A percentile compares a stretch with the other conserved stretches of the same genome.
Conservation (phyloP, 2,329 filamentous ascomycete species). For the Clonostachys sp. region DNA sequence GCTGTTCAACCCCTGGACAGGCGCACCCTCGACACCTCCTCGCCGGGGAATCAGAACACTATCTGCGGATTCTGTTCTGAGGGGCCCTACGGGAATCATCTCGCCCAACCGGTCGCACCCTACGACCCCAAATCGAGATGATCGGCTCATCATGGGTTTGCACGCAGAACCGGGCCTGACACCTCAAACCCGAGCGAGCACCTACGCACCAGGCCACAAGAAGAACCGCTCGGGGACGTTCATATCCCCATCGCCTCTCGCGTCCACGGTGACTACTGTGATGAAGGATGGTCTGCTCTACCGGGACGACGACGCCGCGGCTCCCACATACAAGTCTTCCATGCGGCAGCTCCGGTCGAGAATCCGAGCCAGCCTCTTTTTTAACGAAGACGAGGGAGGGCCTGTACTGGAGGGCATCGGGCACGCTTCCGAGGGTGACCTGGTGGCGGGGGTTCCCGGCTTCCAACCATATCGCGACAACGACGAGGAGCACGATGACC, state of each 20-base stretch:
- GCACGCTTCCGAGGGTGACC: slow-evolving; percentile 16
- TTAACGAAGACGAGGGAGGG: slow-evolving; percentile 34
- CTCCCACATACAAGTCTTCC: slow-evolving; percentile 33
- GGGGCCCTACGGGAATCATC: slow-evolving; percentile 11
- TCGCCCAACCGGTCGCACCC: slow-evolving; percentile 19
- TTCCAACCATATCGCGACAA: background rate
- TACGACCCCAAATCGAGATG: slow-evolving; percentile 23
- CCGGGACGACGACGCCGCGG: slow-evolving; percentile 26
- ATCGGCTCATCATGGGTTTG: slow-evolving; percentile 8
- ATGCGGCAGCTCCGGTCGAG: slow-evolving; percentile 42
- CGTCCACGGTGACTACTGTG: slow-evolving; percentile 53
- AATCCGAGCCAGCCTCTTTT: slow-evolving; percentile 50
- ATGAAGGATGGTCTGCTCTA: slow-evolving; percentile 51
- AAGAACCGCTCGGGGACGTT: slow-evolving; percentile 36
- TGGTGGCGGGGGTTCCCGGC: slow-evolving; percentile 4
- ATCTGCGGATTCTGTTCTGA: slow-evolving; percentile 28
- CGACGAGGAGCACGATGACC: background rate
- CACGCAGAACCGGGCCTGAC: slow-evolving; percentile 17
- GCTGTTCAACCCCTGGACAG: slow-evolving; percentile 3
- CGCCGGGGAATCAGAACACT: slow-evolving; percentile 28
- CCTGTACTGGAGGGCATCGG: slow-evolving; percentile 9
- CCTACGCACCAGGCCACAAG: slow-evolving; percentile 14
- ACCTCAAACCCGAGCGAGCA: slow-evolving; percentile 16
- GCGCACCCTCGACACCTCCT: slow-evolving; percentile 25
- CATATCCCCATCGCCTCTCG: slow-evolving; percentile 56